These are phyloP conservation scores for Kingdonia uniflora DNA, from an alignment of 164 flowering plant genomes.

Conservation along the genomic window DNA sequence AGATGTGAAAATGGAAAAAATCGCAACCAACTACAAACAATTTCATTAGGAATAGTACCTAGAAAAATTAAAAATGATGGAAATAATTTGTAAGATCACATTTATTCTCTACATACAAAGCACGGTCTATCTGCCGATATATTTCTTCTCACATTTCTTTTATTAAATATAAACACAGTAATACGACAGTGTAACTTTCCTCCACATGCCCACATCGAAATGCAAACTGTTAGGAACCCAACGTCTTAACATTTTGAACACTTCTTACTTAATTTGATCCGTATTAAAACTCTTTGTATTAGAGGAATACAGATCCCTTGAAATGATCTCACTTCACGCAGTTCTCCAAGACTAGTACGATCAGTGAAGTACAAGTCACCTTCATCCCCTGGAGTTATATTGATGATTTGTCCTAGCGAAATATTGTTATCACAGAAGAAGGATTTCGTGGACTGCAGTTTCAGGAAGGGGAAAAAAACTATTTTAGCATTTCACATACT, in stretches of 20 bases:
- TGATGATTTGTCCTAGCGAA: conserved; percentile 54
- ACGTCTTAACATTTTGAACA: conserved; percentile 11
- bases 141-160: too few species aligned
- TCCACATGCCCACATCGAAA: too few species aligned
- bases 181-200: too few species aligned
- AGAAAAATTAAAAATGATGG: too few species aligned
- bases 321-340: conserved; percentile 5
- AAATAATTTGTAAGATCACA: too few species aligned
- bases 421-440: conserved; percentile 63
- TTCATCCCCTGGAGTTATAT: conserved; percentile 31
- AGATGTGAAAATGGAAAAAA: too few species aligned
- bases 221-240: too few species aligned
- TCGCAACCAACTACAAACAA: too few species aligned
- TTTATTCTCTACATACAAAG: too few species aligned
- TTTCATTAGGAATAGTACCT: too few species aligned
- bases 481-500: not conserved
- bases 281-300: conserved; percentile 21
- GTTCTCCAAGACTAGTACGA: conserved; percentile 8
- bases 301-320: conserved; percentile 48
- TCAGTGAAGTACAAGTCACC: conserved; percentile 25
- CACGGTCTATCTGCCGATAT: too few species aligned
- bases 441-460: conserved; percentile 64
- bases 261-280: conserved; percentile 27
- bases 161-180: too few species aligned
- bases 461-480: not conserved